Evolutionary conservation across 1,284 basidiomycete genomes (phyloP).

Genomic region (Laetiporus sulphureus): DNA sequence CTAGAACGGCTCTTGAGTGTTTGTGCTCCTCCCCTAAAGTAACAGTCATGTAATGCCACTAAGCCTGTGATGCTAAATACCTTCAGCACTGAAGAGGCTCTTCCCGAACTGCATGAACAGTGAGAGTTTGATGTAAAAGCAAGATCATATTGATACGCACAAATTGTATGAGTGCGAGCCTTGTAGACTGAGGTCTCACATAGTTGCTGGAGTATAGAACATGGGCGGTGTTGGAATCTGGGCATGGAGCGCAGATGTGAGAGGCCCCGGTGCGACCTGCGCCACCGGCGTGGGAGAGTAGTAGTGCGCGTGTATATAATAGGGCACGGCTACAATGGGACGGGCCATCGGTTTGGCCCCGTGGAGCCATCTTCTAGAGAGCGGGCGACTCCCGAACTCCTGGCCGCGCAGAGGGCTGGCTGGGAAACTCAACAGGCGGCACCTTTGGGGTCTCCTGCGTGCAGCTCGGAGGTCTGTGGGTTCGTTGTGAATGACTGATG

Average conservation of each 20-base stretch:
- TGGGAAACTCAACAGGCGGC: too few relatives aligned
- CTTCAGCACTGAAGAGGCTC: slow-evolving; percentile 8
- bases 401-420: too few relatives aligned
- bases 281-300: too few relatives aligned
- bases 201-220: slow-evolving; percentile 7
- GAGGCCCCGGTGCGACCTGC: too few relatives aligned
- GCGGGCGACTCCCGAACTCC: too few relatives aligned
- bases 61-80: background rate
- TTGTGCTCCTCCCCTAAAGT: slow-evolving; percentile 3
- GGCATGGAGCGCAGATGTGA: too few relatives aligned
- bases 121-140: background rate
- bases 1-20: background rate
- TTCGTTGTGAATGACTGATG: background rate
- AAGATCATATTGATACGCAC: background rate
- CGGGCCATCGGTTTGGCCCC: too few relatives aligned
- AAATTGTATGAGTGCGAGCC: slow-evolving; percentile 5
- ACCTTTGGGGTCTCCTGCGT: slow-evolving; percentile 11
- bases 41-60: background rate
- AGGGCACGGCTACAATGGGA: too few relatives aligned
- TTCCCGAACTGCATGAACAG: slow-evolving; percentile 6
- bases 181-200: slow-evolving; percentile 4
- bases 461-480: slow-evolving; percentile 5
- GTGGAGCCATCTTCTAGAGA: too few relatives aligned
- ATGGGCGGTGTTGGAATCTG: too few relatives aligned
- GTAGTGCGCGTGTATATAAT: too few relatives aligned